phyloP scores from a whole-genome alignment of 2,329 filamentous ascomycete species.

The Ophiostoma sp. region DNA sequence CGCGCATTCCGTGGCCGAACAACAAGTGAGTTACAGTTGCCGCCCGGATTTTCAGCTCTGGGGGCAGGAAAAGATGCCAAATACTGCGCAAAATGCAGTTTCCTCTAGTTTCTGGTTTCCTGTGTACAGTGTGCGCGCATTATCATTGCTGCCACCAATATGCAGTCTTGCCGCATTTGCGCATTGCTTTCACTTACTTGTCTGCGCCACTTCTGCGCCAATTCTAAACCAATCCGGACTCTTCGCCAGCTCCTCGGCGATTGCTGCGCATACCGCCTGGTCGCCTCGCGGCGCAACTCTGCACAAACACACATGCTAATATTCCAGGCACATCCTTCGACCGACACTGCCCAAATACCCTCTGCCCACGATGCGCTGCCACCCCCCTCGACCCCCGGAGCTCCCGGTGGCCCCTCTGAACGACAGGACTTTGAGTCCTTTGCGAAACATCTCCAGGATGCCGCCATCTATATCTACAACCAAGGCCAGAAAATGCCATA shows the following conservation, averaged over 20 bases:
- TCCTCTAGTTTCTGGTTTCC: neutral
- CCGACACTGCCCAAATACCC: constrained; percentile 11
- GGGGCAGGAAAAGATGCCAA: neutral
- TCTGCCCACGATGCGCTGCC: constrained; percentile 23
- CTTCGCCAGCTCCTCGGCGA: neutral
- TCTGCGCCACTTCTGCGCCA: neutral
- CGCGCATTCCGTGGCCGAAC: constrained; percentile 1
- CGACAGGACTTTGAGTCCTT: constrained; percentile 62
- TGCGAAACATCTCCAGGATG: constrained; percentile 62
- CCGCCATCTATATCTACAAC: constrained; percentile 60
- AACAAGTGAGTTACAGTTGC: neutral
- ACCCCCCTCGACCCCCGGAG: constrained; percentile 25
- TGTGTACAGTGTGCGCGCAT: neutral
- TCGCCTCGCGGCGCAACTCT: neutral
- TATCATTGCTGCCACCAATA: neutral
- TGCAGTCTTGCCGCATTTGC: neutral
- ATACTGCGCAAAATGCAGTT: neutral
- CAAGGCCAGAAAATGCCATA: constrained; percentile 57
- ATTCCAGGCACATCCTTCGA: neutral
- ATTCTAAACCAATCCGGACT: neutral
- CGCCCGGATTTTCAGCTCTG: neutral
- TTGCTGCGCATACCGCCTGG: neutral
- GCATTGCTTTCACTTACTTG: neutral
- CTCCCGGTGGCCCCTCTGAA: constrained; percentile 31
- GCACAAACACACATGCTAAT: neutral